These are phyloP conservation scores for Sporothrix protearum DNA, from an alignment of 2,329 filamentous ascomycete genomes.

Conservation along the genomic window DNA sequence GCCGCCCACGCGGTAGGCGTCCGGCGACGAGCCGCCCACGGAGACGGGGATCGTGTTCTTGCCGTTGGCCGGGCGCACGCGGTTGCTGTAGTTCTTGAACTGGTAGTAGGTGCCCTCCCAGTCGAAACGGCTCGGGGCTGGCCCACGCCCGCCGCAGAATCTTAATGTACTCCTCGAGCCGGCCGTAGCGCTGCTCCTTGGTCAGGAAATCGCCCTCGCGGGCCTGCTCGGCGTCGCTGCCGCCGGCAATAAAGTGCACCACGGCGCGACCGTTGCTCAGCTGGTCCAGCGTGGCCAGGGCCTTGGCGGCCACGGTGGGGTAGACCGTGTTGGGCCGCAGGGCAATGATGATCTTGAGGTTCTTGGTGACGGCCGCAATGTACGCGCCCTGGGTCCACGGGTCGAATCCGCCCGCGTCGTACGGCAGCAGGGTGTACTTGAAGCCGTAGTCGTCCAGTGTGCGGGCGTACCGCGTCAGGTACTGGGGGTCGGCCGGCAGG, in stretches of 20 bases:
- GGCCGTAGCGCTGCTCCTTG: conserved; percentile 56
- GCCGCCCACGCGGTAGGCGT: conserved; percentile 58
- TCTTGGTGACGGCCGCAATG: conserved; percentile 54
- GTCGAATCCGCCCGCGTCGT: conserved; percentile 53
- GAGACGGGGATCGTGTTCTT: conserved; percentile 50
- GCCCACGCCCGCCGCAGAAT: conserved; percentile 58
- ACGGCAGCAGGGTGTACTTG: conserved; percentile 61
- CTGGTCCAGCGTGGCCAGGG: conserved; percentile 59
- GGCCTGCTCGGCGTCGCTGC: conserved; percentile 58
- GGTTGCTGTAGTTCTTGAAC: conserved; percentile 56
- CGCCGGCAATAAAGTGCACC: conserved; percentile 60
- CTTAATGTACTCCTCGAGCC: conserved; percentile 59
- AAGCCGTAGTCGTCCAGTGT: conserved; percentile 57
- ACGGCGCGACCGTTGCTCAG: conserved; percentile 55
- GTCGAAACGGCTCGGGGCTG: conserved; percentile 55
- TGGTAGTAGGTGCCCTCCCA: conserved; percentile 59
- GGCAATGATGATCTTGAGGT: conserved; percentile 59
- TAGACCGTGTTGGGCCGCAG: conserved; percentile 60
- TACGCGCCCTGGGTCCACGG: conserved; percentile 58
- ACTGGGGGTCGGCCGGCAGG: conserved; percentile 52
- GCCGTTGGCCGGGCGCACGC: conserved; percentile 51
- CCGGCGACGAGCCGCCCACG: conserved; percentile 56
- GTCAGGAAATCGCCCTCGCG: conserved; percentile 57
- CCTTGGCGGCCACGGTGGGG: conserved; percentile 60
- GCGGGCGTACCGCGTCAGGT: conserved; percentile 53